Evolutionary conservation across 129 eudicot species (phyloP).

Genomic region (Artemisia tridentata): DNA sequence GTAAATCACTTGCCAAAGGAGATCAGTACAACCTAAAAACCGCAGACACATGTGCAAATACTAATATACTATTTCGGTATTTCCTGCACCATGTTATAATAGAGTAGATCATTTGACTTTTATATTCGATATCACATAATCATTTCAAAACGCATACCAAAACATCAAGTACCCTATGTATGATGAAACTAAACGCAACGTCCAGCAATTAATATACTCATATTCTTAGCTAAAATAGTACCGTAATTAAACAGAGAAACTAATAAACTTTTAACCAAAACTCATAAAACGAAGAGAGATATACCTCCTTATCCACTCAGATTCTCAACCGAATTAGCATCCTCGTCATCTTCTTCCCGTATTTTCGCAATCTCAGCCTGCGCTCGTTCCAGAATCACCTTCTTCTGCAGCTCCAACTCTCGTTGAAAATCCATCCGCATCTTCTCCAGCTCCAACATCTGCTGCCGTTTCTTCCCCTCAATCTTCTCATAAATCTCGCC

Average conservation of each 20-base stretch:
- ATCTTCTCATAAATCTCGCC: constrained; percentile 90
- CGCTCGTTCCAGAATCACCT: constrained; percentile 78
- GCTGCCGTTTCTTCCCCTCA: constrained; percentile 77
- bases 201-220: neutral
- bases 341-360: constrained; percentile 52
- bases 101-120: too few species aligned
- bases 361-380: constrained; percentile 76
- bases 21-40: too few species aligned
- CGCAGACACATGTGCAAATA: too few species aligned
- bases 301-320: constrained; percentile 47
- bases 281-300: constrained; percentile 8
- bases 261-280: neutral
- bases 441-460: constrained; percentile 86
- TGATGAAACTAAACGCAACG: neutral
- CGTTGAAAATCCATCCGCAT: constrained; percentile 83
- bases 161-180: neutral
- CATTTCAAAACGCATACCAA: too few species aligned
- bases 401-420: constrained; percentile 87
- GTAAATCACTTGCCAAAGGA: too few species aligned
- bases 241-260: neutral
- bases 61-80: too few species aligned
- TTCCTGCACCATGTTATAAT: too few species aligned
- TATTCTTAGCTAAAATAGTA: neutral
- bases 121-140: neutral
- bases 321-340: constrained; percentile 52